Evolutionary conservation across 2,329 filamentous ascomycete species (phyloP).

Genomic region (Phaeoacremonium minimum): DNA sequence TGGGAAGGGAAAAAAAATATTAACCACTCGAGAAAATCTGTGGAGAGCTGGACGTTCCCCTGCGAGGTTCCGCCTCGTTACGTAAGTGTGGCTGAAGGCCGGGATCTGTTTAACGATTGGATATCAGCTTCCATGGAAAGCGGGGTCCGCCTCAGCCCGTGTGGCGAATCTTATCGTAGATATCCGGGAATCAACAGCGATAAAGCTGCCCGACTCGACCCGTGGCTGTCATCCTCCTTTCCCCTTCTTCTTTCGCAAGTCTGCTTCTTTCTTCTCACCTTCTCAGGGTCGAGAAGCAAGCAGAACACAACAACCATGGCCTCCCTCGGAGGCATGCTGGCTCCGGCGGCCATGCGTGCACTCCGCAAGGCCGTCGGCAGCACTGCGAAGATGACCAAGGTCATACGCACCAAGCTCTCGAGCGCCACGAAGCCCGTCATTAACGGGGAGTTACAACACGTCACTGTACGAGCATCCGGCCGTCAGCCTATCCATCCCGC

Average conservation of each 20-base stretch:
- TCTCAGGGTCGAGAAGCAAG: slow-evolving; percentile 6
- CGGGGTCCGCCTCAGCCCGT: too few relatives aligned
- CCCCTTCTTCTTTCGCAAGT: too few relatives aligned
- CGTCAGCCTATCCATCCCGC: slow-evolving; percentile 49
- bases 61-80: too few relatives aligned
- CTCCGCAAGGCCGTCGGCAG: slow-evolving; percentile 42
- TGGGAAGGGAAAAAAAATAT: slow-evolving; percentile 1
- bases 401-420: slow-evolving; percentile 45
- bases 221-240: not conserved
- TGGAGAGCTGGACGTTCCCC: slow-evolving; percentile 3
- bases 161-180: not conserved
- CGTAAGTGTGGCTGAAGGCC: too few relatives aligned
- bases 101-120: too few relatives aligned
- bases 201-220: not conserved
- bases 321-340: slow-evolving; percentile 53
- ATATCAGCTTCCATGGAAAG: too few relatives aligned
- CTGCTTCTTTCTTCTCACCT: slow-evolving; percentile 2
- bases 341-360: slow-evolving; percentile 49
- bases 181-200: not conserved
- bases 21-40: slow-evolving; percentile 18
- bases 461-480: slow-evolving; percentile 33
- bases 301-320: slow-evolving; percentile 39
- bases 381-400: slow-evolving; percentile 41
- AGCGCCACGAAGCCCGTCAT: slow-evolving; percentile 36
- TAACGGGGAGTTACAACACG: slow-evolving; percentile 41